Evolutionary conservation across 2,329 filamentous ascomycete species (phyloP).

Genomic region (Fusarium irregulare): DNA sequence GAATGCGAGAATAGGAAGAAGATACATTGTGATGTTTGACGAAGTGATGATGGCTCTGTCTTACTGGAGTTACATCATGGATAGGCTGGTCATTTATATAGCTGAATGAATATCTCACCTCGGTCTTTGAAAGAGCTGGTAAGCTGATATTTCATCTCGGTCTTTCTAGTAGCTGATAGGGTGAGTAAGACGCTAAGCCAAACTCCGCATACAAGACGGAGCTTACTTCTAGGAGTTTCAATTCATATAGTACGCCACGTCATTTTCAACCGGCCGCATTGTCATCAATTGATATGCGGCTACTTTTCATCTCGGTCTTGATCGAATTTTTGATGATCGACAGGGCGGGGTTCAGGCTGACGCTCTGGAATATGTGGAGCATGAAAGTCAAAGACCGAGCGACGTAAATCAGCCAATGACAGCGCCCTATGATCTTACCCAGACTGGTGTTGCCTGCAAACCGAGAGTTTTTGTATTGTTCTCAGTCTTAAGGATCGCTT

Average conservation of each 20-base stretch:
- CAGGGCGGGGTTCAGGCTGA: no score
- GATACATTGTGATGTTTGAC: neutral
- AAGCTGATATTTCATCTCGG: neutral
- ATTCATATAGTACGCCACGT: no score
- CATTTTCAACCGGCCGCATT: rapidly evolving
- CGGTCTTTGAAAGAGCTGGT: neutral
- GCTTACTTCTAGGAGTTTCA: neutral
- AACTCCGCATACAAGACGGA: neutral
- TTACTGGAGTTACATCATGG: rapidly evolving
- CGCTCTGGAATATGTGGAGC: no score
- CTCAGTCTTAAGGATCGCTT: neutral
- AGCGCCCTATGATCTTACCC: neutral
- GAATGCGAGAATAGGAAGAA: neutral
- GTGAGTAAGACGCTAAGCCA: neutral
- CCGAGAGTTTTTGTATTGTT: neutral
- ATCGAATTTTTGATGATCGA: no score
- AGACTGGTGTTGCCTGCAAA: neutral
- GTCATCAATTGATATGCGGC: rapidly evolving
- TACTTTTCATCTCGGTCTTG: neutral
- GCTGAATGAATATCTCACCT: neutral
- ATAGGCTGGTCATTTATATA: neutral
- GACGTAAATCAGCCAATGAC: neutral
- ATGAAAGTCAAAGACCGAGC: neutral
- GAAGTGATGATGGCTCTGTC: rapidly evolving
- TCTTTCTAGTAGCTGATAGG: neutral